Evolutionary conservation across 768 basidiomycete species (phyloP).

Genomic region (Lyophyllum decastes): DNA sequence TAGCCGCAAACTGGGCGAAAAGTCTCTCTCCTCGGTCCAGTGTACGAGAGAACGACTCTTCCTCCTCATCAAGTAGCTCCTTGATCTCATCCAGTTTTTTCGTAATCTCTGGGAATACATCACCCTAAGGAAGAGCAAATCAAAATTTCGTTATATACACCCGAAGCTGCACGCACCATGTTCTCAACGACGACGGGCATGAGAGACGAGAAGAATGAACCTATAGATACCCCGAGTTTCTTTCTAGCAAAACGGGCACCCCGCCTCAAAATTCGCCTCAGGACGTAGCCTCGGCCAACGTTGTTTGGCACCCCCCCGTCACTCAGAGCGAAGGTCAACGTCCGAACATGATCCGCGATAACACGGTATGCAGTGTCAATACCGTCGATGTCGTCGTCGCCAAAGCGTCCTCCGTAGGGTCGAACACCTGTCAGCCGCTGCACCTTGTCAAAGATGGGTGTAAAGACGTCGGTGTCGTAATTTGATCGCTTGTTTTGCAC

Average conservation of each 20-base stretch:
- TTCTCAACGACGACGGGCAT: conserved; percentile 88
- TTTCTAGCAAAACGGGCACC: conserved; percentile 96
- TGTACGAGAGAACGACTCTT: conserved; percentile 96
- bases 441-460: conserved; percentile 84
- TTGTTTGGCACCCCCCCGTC: conserved; percentile 98
- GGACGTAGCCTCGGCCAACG: conserved; percentile 95
- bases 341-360: conserved; percentile 94
- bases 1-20: conserved; percentile 83
- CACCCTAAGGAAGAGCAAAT: conserved; percentile 51
- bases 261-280: conserved; percentile 88
- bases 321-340: conserved; percentile 91
- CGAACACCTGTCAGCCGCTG: conserved; percentile 88
- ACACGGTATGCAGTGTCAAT: conserved; percentile 98
- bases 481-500: conserved; percentile 92
- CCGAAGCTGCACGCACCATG: conserved; percentile 58
- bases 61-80: conserved; percentile 96
- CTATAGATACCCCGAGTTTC: conserved; percentile 90
- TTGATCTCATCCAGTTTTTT: conserved; percentile 82
- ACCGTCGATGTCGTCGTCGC: conserved; percentile 91
- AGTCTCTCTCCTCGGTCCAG: conserved; percentile 95
- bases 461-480: conserved; percentile 97
- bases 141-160: neutral
- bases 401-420: conserved; percentile 88
- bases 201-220: conserved; percentile 92
- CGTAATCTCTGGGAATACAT: conserved; percentile 90